phyloP scores from a whole-genome alignment of 176 grass and related monocot species.

The Raddia distichophylla region DNA sequence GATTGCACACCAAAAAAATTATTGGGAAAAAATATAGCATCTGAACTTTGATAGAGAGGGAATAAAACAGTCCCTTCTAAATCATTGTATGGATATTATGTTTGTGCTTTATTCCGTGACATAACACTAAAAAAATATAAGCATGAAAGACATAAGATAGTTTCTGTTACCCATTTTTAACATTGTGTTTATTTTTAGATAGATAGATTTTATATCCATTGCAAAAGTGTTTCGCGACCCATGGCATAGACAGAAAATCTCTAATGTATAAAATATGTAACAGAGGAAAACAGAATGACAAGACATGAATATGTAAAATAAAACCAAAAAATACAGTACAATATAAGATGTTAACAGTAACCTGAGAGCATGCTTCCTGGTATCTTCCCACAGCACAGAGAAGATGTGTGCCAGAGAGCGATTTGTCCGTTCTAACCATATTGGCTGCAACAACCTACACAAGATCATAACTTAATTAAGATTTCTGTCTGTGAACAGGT shows the following conservation, averaged over 20 bases:
- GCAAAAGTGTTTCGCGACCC: background rate
- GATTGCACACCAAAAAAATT: background rate
- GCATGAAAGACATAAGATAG: background rate
- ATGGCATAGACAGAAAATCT: background rate
- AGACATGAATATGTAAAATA: constrained; percentile 11
- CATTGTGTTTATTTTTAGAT: background rate
- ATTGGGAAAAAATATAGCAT: background rate
- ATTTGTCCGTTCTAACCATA: constrained; percentile 99
- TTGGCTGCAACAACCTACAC: constrained; percentile 97
- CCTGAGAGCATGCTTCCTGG: constrained; percentile 99
- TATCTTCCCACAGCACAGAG: constrained; percentile 98
- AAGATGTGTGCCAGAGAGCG: constrained; percentile 92
- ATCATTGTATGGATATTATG: background rate
- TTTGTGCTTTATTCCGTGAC: background rate
- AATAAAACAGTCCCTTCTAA: background rate
- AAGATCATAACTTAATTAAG: constrained; percentile 39
- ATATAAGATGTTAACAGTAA: constrained; percentile 34
- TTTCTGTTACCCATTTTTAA: background rate
- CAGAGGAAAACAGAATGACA: background rate
- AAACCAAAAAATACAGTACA: background rate
- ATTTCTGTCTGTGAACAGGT: constrained; percentile 19
- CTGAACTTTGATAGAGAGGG: constrained; percentile 4
- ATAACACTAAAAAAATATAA: constrained; percentile 8
- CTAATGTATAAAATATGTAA: background rate
- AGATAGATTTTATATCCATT: background rate